phyloP scores from a whole-genome alignment of 345 rosid genomes.

The Hypericum perforatum region DNA sequence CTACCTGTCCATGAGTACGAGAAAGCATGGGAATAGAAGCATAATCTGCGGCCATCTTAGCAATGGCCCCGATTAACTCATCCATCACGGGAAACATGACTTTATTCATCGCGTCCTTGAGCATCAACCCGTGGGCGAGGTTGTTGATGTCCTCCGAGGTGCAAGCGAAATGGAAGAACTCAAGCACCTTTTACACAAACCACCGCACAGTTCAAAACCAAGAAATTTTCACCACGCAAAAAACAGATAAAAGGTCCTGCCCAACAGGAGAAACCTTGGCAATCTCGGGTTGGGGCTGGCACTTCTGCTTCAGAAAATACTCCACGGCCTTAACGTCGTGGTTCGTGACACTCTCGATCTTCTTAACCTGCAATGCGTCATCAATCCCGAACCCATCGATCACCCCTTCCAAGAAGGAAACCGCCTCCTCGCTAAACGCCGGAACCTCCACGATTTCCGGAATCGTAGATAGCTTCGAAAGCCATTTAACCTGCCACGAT shows the following conservation, averaged over 20 bases:
- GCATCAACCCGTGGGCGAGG: slow-evolving; percentile 86
- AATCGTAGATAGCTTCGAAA: slow-evolving; percentile 73
- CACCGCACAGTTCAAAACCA: slow-evolving; percentile 3
- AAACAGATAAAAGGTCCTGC: background rate
- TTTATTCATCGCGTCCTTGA: slow-evolving; percentile 49
- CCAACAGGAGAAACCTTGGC: slow-evolving; percentile 31
- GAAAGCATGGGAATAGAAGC: slow-evolving; percentile 85
- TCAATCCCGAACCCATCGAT: slow-evolving; percentile 52
- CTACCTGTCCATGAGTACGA: slow-evolving; percentile 97
- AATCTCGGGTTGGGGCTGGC: slow-evolving; percentile 73
- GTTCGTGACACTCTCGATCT: slow-evolving; percentile 74
- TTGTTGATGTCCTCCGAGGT: slow-evolving; percentile 96
- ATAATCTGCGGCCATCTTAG: slow-evolving; percentile 52
- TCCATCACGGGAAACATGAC: slow-evolving; percentile 74
- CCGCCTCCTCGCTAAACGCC: slow-evolving; percentile 61
- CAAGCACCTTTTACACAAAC: slow-evolving; percentile 52
- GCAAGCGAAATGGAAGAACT: slow-evolving; percentile 94
- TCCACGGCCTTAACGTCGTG: slow-evolving; percentile 97
- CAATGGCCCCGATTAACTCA: slow-evolving; percentile 45
- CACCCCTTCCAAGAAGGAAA: slow-evolving; percentile 48
- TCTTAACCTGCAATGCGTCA: slow-evolving; percentile 72
- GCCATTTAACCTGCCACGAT: slow-evolving; percentile 62
- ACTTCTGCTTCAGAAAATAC: slow-evolving; percentile 82
- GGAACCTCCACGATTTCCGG: slow-evolving; percentile 74
- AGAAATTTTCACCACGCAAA: slow-evolving; percentile 3